Conservation (phyloP, 805 yeast genomes). For the Wickerhamomyces subpelliculosus region DNA sequence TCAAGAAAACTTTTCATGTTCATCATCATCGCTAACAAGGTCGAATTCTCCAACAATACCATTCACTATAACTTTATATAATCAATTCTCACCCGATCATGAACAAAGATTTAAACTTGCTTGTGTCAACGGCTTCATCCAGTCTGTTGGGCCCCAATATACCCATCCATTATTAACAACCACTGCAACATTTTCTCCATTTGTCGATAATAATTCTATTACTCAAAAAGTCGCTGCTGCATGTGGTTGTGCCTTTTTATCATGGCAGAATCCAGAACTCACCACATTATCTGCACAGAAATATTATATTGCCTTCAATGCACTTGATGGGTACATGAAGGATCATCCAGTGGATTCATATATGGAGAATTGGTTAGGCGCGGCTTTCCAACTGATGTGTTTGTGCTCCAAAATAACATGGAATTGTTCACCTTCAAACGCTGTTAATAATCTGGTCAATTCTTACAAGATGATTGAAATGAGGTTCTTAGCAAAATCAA, state of each 20-base stretch:
- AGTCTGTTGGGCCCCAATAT: conserved; percentile 33
- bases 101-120: conserved; percentile 15
- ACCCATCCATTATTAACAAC: conserved; percentile 35
- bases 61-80: conserved; percentile 1
- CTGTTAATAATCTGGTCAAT: conserved; percentile 27
- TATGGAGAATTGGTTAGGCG: conserved; percentile 33
- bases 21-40: too few relatives aligned
- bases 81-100: conserved; percentile 1
- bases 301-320: conserved; percentile 19
- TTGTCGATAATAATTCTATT: conserved; percentile 23
- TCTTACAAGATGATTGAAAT: conserved; percentile 29
- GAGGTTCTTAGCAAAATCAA: conserved; percentile 11
- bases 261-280: conserved; percentile 25
- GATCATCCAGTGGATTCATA: neutral
- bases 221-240: conserved; percentile 30
- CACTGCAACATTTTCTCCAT: conserved; percentile 32
- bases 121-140: conserved; percentile 34
- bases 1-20: too few relatives aligned
- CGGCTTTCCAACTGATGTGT: conserved; percentile 33
- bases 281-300: conserved; percentile 16
- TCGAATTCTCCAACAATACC: too few relatives aligned
- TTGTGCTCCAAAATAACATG: conserved; percentile 29
- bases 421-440: conserved; percentile 20
- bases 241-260: conserved; percentile 35
- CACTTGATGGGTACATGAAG: conserved; percentile 4